Evolutionary conservation across 805 yeast genomes (phyloP).

Genomic region (Naumovozyma baii): DNA sequence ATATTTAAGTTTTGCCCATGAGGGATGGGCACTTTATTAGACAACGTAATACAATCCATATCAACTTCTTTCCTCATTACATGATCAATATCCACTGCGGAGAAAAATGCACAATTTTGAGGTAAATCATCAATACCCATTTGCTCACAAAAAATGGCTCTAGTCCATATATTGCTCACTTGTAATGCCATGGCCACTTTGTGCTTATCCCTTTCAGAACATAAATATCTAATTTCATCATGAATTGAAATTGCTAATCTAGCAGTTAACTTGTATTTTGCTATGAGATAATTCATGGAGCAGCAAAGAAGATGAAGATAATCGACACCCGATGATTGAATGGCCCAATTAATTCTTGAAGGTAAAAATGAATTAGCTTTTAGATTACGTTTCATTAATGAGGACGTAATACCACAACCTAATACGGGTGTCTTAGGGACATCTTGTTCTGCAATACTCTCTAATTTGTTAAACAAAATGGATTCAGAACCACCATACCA

Average conservation of each 20-base stretch:
- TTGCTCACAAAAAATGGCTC: conserved; percentile 91
- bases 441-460: conserved; percentile 72
- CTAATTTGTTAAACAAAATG: conserved; percentile 79
- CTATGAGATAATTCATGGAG: conserved; percentile 75
- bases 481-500: conserved; percentile 94
- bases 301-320: conserved; percentile 77
- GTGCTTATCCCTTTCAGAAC: conserved; percentile 62
- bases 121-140: conserved; percentile 85
- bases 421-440: conserved; percentile 82
- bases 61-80: conserved; percentile 89
- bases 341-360: conserved; percentile 93
- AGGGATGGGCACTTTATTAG: conserved; percentile 58
- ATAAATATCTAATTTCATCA: conserved; percentile 83
- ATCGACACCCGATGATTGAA: conserved; percentile 96
- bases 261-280: conserved; percentile 58
- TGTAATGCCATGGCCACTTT: conserved; percentile 77
- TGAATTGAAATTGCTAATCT: conserved; percentile 83
- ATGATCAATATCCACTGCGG: conserved; percentile 84
- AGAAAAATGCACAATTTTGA: conserved; percentile 90
- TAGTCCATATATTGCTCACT: conserved; percentile 86
- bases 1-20: conserved; percentile 76
- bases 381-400: conserved; percentile 58
- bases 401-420: conserved; percentile 88
- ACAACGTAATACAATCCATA: conserved; percentile 84
- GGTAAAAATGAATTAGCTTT: conserved; percentile 64